phyloP scores from a whole-genome alignment of 768 basidiomycete genomes.

The Amanita polypyramis region DNA sequence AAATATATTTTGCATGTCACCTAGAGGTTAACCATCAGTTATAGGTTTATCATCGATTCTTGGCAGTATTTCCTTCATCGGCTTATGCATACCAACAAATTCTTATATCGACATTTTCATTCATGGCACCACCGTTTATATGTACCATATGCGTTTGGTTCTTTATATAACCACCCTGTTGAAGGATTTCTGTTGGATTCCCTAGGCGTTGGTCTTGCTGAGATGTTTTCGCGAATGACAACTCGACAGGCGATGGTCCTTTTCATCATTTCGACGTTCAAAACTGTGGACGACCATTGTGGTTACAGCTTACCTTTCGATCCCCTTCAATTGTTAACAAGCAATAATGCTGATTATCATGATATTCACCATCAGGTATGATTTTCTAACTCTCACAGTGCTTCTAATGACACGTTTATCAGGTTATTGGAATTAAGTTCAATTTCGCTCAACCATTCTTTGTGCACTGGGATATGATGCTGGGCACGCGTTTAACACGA shows the following conservation, averaged over 20 bases:
- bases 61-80: constrained; percentile 99
- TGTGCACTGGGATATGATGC: constrained; percentile 81
- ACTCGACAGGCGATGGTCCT: constrained; percentile 78
- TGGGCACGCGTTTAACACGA: constrained; percentile 79
- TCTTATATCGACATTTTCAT: constrained; percentile 85
- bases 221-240: constrained; percentile 54
- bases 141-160: constrained; percentile 94
- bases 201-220: constrained; percentile 69
- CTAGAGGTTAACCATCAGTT: constrained; percentile 4
- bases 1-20: neutral
- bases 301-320: constrained; percentile 88
- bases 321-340: constrained; percentile 74
- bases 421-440: constrained; percentile 82
- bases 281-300: constrained; percentile 95
- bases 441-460: constrained; percentile 98
- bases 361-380: constrained; percentile 94
- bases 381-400: neutral
- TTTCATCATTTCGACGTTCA: constrained; percentile 75
- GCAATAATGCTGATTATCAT: constrained; percentile 94
- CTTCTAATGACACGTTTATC: constrained; percentile 4
- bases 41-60: constrained; percentile 88
- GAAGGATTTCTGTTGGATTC: constrained; percentile 91
- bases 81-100: constrained; percentile 82
- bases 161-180: constrained; percentile 94
- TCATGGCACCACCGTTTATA: constrained; percentile 94